Conservation (phyloP, 768 basidiomycete species). For the Pulveroboletus frians region DNA sequence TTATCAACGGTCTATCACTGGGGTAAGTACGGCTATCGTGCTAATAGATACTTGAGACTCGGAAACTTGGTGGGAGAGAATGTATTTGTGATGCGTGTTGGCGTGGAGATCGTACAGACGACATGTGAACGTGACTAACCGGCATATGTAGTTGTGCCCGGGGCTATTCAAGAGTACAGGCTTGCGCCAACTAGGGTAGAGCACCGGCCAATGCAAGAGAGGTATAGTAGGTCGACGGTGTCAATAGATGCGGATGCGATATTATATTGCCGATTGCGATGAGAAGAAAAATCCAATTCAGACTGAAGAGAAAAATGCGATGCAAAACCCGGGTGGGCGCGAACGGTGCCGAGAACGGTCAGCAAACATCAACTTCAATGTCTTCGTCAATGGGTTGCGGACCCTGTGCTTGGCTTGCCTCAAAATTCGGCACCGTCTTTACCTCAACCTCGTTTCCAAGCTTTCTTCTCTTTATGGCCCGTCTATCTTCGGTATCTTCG, state of each 20-base stretch:
- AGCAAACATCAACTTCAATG: slow-evolving; percentile 28
- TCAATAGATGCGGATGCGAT: slow-evolving; percentile 16
- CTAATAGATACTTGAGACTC: slow-evolving; percentile 4
- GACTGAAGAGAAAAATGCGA: slow-evolving; percentile 3
- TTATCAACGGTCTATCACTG: slow-evolving; percentile 13
- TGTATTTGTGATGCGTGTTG: slow-evolving; percentile 7
- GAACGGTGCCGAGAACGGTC: slow-evolving; percentile 1
- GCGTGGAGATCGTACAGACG: slow-evolving; percentile 3
- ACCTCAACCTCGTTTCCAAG: slow-evolving; percentile 17
- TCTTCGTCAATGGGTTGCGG: slow-evolving; percentile 23
- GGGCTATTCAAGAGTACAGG: slow-evolving; percentile 20
- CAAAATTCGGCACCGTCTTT: background rate
- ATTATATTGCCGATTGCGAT: slow-evolving; percentile 6
- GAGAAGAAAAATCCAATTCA: background rate
- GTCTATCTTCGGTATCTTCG: slow-evolving; percentile 50
- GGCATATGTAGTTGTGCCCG: background rate
- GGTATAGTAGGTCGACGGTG: slow-evolving; percentile 15
- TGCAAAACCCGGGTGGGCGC: background rate
- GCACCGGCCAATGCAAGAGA: slow-evolving; percentile 11
- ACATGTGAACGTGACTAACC: background rate
- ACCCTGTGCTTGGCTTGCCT: background rate
- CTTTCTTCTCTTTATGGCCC: slow-evolving; percentile 51
- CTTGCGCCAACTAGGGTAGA: slow-evolving; percentile 3
- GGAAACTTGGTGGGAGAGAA: background rate
- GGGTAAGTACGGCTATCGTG: slow-evolving; percentile 22